Evolutionary conservation across 208 protist species (phyloP), one percentile per base, ranked within the genome.

Genomic region (Trypanosoma brucei): DNA sequence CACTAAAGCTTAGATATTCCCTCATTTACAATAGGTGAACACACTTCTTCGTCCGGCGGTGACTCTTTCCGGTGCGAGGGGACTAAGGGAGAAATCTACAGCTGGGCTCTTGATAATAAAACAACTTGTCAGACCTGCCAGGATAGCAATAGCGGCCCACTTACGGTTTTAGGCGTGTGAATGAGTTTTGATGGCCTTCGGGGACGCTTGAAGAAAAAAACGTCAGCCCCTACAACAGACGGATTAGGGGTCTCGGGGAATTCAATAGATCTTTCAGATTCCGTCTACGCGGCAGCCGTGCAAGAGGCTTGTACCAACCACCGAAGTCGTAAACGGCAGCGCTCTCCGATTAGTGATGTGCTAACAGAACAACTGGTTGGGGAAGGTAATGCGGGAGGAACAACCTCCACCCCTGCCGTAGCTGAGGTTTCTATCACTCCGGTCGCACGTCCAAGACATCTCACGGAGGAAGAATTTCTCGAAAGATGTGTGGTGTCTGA

Each of bases 171-270:
- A 22, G 30, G 9, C 14, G 34, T n/a, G 37, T 33, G 55, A n/a
- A 73, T 59, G 55, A 75, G 65, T 38, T 75, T 75, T 51, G 59
- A 54, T 22, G 70, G 62, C 45, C 70, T 75, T 49, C 62, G 62
- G 42, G 56, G 54, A 34, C 63, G 65, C 2, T 45, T 70, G 11
- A 51, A 65, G 36, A 57, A 65, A 45, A 75, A 70, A 45, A 48
- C n/a, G 35, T 22, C 14, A 38, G 9, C 33, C 33, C 35, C 45
- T 13, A 22, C 34, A 33, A 38, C n/a, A 34, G 60, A 4, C 2
- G 33, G 22, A 61, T 48, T 42, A 50, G 14, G 3, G 2, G 39
- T 48, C 7, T 37, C 51, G 0, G 42, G 30, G 14, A 42, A 38
- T 53, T 13, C 13, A 13, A 49, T 22, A 35, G 34, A 35, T 2